Conservation (phyloP, 768 basidiomycete species). For the Pleurotus eryngii region DNA sequence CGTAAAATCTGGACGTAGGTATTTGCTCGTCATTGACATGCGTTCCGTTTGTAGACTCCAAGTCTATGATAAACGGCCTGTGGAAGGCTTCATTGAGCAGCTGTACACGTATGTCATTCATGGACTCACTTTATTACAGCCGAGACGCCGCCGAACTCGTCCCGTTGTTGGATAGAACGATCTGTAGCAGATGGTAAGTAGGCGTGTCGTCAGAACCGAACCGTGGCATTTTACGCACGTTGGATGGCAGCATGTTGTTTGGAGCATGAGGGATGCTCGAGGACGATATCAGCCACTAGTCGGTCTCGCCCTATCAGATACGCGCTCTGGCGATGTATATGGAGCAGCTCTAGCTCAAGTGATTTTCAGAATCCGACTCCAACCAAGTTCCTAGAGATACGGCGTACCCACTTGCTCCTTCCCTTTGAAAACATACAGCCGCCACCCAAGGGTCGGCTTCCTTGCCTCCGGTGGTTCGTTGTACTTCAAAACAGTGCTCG, state of each 20-base stretch:
- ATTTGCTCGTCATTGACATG: constrained; percentile 85
- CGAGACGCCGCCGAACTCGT: constrained; percentile 81
- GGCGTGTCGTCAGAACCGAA: background rate
- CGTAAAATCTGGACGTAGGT: constrained; percentile 84
- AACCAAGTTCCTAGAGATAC: background rate
- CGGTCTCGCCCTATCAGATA: constrained; percentile 92
- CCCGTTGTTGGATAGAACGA: constrained; percentile 81
- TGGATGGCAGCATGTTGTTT: constrained; percentile 99
- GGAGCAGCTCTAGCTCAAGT: constrained; percentile 66
- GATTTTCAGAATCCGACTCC: background rate
- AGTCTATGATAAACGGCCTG: constrained; percentile 95
- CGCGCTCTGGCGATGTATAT: constrained; percentile 91
- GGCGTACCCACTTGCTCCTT: constrained; percentile 84
- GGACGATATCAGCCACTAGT: constrained; percentile 78
- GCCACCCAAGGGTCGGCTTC: constrained; percentile 87
- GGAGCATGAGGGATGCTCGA: constrained; percentile 96
- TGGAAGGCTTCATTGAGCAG: background rate
- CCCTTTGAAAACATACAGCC: constrained; percentile 97
- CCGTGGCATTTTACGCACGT: constrained; percentile 45
- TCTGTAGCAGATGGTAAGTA: constrained; percentile 36
- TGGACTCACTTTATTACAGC: constrained; percentile 75
- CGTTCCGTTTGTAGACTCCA: constrained; percentile 98
- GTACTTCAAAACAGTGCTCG: constrained; percentile 86
- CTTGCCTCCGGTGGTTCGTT: constrained; percentile 98
- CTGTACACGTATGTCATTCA: too few species aligned